A percentile compares a stretch with the other conserved stretches of the same genome.
phyloP scores from a whole-genome alignment of 1,284 basidiomycete genomes.

The Fistulinella cinereoalba region DNA sequence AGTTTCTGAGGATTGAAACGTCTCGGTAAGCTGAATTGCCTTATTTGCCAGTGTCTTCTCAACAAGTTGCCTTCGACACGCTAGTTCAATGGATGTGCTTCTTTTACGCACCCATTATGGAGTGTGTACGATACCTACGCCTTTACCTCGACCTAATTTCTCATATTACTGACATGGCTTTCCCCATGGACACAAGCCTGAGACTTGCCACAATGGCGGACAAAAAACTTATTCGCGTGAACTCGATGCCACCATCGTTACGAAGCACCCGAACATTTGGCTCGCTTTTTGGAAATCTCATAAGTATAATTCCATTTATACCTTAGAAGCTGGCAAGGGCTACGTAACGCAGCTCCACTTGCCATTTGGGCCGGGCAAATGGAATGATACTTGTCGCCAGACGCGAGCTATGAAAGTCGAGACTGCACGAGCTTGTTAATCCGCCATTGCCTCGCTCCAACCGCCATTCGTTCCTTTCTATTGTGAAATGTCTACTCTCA shows the following conservation, averaged over 20 bases:
- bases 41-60: background rate
- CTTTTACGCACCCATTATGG: background rate
- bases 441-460: slow-evolving; percentile 4
- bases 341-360: slow-evolving; percentile 22
- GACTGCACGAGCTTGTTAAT: background rate
- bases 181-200: background rate
- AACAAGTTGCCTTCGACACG: background rate
- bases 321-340: too few species aligned
- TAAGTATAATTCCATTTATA: too few species aligned
- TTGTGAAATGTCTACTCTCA: slow-evolving; percentile 17
- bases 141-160: background rate
- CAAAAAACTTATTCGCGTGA: background rate
- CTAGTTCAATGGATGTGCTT: background rate
- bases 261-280: background rate
- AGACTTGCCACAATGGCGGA: background rate
- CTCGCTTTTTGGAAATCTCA: background rate
- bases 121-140: slow-evolving; percentile 12
- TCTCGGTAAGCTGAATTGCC: slow-evolving; percentile 10
- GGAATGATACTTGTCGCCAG: background rate
- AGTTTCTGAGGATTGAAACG: slow-evolving; percentile 26
- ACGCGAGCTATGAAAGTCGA: slow-evolving; percentile 6
- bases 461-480: slow-evolving; percentile 17
- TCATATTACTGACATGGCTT: background rate
- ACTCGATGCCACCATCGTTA: background rate
- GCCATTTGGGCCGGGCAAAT: background rate